Base-by-base conservation (phyloP, 2,329 filamentous ascomycete species). In the Stagonosporopsis chrysanthemi region DNA sequence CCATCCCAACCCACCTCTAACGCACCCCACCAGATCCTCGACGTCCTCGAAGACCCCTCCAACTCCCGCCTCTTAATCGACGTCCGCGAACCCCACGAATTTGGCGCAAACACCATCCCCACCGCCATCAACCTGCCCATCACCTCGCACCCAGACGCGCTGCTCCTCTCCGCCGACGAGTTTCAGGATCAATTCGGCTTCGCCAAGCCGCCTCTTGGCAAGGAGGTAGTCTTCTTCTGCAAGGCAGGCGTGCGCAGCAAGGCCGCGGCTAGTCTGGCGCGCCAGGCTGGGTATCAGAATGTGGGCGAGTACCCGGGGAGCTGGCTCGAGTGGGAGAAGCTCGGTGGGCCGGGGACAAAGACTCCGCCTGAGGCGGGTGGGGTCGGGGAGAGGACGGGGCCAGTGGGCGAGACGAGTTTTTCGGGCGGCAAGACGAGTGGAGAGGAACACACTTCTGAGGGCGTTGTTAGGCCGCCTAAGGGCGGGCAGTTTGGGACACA, bases 131-230 rank as follows among this genome's bases (percentile, higher is more conserved):
- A 94, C 80, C 86, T 99, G 45, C 94, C 95, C 47, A 83, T 98
- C 61, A 85, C 83, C 7, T 89, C 88, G 6, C 83, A 87, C 39
- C 88, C 92, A 1, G 92, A 97, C 75, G 89, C 89, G 57, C 88
- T 96, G 69, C 89, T 92, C 75, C 83, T 97, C 7, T 75, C 82
- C 0, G 81, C 83, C 0, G 89, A 91, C 12, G 92, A 97, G 62
- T 98, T 98, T 72, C 85, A 90, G 72, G 90, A 92, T 58, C 80
- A 88, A 15, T 93, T 92, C 76, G 93, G 92, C 4, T 96, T 90
- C 71, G 44, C 52, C 44, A 73, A 73, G 52, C 70, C 70, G 12
- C 66, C 66, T 14, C 49, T 48, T 17, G 56, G 57, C 15, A 68
- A 71, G 33, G 65, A 69, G 26, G 44, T 73, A 4, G 61, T 98